Conservation (phyloP, 75 land plant species). For the Azolla pinnata region DNA sequence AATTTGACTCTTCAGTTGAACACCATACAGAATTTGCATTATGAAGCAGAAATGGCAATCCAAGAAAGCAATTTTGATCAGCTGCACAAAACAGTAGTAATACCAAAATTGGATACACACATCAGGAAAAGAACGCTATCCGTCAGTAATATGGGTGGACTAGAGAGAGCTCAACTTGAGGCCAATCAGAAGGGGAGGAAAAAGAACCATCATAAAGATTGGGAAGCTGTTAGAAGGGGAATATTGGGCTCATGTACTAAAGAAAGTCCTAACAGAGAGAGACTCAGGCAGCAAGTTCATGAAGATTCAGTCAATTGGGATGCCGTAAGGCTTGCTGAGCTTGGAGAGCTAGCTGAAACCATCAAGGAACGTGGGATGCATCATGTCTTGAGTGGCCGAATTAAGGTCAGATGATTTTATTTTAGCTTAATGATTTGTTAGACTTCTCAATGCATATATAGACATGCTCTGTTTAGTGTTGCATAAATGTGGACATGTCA, state of each 20-base stretch:
- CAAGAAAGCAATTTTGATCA: too few species aligned
- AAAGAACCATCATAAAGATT: conserved; percentile 33
- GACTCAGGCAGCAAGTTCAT: conserved; percentile 6
- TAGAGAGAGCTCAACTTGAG: conserved; percentile 32
- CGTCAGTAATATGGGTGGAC: conserved; percentile 15
- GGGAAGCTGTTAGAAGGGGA: conserved; percentile 51
- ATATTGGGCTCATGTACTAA: conserved; percentile 1
- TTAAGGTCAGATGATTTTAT: too few species aligned
- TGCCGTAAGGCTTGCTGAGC: conserved; percentile 57
- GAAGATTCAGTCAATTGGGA: conserved; percentile 84
- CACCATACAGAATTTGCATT: not conserved
- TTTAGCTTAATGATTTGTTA: too few species aligned
- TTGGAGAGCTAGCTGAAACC: conserved; percentile 54
- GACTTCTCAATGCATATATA: too few species aligned
- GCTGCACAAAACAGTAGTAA: too few species aligned
- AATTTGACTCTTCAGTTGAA: not conserved
- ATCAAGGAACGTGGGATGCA: conserved; percentile 95
- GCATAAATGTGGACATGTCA: too few species aligned
- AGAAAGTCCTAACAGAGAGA: not conserved
- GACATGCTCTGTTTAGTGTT: too few species aligned
- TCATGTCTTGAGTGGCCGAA: conserved; percentile 76
- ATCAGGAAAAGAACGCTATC: not conserved
- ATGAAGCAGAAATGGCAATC: too few species aligned
- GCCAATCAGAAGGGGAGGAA: conserved; percentile 9
- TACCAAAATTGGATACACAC: too few species aligned